phyloP scores from a whole-genome alignment of 2,329 filamentous ascomycete genomes.

The Fusarium beomiforme region DNA sequence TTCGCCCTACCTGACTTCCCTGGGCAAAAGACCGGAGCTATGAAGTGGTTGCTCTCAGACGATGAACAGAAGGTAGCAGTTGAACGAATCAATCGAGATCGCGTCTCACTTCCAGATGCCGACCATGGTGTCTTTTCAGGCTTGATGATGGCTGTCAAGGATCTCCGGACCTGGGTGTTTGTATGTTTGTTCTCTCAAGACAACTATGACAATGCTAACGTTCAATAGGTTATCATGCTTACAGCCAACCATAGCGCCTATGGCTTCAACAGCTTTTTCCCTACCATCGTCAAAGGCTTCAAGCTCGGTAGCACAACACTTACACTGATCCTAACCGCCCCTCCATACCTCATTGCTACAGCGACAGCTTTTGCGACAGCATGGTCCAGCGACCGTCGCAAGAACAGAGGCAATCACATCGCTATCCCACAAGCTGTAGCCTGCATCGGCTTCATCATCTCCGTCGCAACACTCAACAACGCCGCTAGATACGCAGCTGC shows the following conservation, averaged over 20 bases:
- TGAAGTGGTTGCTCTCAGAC: constrained; percentile 37
- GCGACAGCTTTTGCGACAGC: constrained; percentile 27
- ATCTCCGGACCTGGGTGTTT: constrained; percentile 39
- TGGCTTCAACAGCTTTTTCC: constrained; percentile 16
- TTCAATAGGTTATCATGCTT: background rate
- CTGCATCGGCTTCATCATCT: constrained; percentile 37
- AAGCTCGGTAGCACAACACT: constrained; percentile 2
- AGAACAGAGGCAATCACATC: constrained; percentile 38
- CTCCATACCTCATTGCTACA: background rate
- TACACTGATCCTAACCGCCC: background rate
- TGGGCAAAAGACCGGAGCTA: constrained; percentile 35
- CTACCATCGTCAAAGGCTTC: background rate
- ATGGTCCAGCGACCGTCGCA: constrained; percentile 32
- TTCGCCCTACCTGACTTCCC: constrained; percentile 39
- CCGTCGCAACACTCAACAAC: constrained; percentile 32
- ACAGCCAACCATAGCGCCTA: constrained; percentile 6
- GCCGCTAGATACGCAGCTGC: constrained; percentile 30
- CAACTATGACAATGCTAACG: accelerated
- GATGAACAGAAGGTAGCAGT: constrained; percentile 38
- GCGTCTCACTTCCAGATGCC: constrained; percentile 36
- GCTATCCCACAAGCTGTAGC: constrained; percentile 23
- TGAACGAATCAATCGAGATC: constrained; percentile 37
- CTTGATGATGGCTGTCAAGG: constrained; percentile 35
- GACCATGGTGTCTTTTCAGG: constrained; percentile 36
- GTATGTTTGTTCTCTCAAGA: background rate